Percentiles rank a stretch among this genome's conserved stretches.
Evolutionary conservation across 2,329 filamentous ascomycete genomes (phyloP).

Genomic region (Biscogniauxia sp.): DNA sequence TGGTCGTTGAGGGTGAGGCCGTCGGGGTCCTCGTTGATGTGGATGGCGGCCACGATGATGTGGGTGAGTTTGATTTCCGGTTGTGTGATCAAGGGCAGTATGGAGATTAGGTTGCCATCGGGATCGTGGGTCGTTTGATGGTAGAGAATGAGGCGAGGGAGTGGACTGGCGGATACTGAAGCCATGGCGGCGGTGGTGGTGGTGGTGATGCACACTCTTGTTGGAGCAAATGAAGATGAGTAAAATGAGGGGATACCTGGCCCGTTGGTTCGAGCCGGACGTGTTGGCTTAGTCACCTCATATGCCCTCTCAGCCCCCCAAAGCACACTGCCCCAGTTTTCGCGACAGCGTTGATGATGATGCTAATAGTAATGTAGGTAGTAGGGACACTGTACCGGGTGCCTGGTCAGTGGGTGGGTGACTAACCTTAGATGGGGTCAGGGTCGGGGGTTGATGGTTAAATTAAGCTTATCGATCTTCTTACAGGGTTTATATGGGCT

Average conservation of each 20-base stretch:
- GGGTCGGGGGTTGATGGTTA: neutral
- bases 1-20: conserved; percentile 75
- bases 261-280: neutral
- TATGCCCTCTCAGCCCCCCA: neutral
- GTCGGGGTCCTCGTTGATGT: conserved; percentile 66
- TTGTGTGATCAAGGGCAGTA: conserved; percentile 40
- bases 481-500: neutral
- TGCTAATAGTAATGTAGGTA: too few relatives aligned
- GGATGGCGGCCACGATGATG: conserved; percentile 75
- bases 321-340: neutral
- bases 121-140: conserved; percentile 42
- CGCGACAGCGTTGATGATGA: neutral
- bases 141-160: conserved; percentile 31
- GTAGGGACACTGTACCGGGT: too few relatives aligned
- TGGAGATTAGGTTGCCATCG: conserved; percentile 37
- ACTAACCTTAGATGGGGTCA: neutral
- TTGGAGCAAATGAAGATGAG: neutral
- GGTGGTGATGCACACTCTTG: too few relatives aligned
- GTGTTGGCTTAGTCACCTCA: neutral
- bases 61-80: conserved; percentile 56
- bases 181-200: conserved; percentile 14
- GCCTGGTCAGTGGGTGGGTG: neutral
- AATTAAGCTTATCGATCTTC: neutral
- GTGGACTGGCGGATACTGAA: conserved; percentile 11
- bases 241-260: neutral